Base-by-base conservation (phyloP, 202 grass and related monocot species). In the Schoenoplectus tabernaemontani region DNA sequence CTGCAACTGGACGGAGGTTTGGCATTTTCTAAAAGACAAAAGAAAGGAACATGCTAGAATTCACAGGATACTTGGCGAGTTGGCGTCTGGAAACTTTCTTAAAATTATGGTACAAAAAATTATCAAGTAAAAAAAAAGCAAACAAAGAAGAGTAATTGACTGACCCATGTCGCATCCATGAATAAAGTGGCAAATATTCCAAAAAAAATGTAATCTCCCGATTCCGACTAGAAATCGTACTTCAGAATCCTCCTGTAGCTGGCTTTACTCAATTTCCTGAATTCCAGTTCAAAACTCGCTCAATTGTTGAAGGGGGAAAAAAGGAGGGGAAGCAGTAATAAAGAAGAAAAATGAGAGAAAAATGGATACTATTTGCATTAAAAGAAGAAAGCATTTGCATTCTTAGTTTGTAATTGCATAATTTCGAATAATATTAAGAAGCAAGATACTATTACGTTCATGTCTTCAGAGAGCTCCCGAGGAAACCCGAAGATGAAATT, bases 101-200 rank as follows among this genome's bases (percentile, higher is more conserved):
- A 73, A 82, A 68, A 23, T 51, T 30, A 61, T 65, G 13, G 33
- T 5, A 64, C 28, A 41, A 77, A 19, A 19, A 84, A 64, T 57
- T 33, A 54, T 36, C 13, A 50, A 64, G 38, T 26, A 75, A 63
- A 78, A 66, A 16, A 15, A 19, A 56, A n/a, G n/a, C 51, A 56
- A 19, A 54, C n/a, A 26, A 54, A 57, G 26, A 22, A 37, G 37
- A 53, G 30, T 68, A 26, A 65, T 84, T 66, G 3, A 66, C 72
- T 66, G 50, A 84, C 69, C 72, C 59, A 57, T 50, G 73, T 59
- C 19, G 26, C 69, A 54, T 68, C 71, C 72, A 84, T 78, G 54
- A 6, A 76, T 59, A 12, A 60, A 47, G 48, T 19, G 30, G 51
- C 56, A 70, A 59, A 50, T 56, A 65, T 59, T 8, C 30, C n/a